phyloP scores from a whole-genome alignment of 305 asterid species.

The Plantago coronopus region DNA sequence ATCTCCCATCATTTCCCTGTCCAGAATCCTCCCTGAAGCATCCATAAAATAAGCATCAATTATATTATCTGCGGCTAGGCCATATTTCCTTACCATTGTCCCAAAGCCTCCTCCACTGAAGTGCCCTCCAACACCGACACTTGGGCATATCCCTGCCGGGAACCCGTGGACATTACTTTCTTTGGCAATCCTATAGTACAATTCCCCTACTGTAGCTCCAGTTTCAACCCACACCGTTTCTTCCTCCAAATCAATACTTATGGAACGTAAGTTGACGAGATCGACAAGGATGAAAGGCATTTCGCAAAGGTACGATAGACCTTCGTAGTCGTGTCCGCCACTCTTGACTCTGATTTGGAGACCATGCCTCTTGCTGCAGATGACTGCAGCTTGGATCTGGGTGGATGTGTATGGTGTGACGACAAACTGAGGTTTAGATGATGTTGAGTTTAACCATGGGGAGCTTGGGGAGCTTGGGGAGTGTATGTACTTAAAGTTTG shows the following conservation, averaged over 20 bases:
- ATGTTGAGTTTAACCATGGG: constrained; percentile 35
- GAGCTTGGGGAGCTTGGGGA: constrained; percentile 31
- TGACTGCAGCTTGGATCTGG: constrained; percentile 29
- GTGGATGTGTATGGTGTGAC: constrained; percentile 24
- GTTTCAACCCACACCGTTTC: constrained; percentile 39
- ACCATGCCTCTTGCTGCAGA: constrained; percentile 25
- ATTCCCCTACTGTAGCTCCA: constrained; percentile 43
- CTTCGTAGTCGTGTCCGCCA: constrained; percentile 42
- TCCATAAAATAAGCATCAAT: constrained; percentile 34
- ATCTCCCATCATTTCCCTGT: constrained; percentile 33
- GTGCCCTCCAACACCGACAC: constrained; percentile 41
- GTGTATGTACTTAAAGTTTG: constrained; percentile 26
- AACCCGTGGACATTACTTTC: constrained; percentile 29
- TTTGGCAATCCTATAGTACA: constrained; percentile 28
- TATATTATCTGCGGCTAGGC: constrained; percentile 38
- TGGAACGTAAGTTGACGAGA: constrained; percentile 29
- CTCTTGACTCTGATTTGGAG: constrained; percentile 34
- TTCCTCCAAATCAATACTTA: constrained; percentile 27
- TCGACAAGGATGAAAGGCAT: constrained; percentile 32
- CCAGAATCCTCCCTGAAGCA: constrained; percentile 24
- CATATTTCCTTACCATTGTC: constrained; percentile 32
- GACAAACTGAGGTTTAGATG: constrained; percentile 27
- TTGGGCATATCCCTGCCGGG: constrained; percentile 39
- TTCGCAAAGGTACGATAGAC: constrained; percentile 29
- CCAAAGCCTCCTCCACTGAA: constrained; percentile 46